Conservation (phyloP, 352 stramenopile genomes). For the Pythium aristosporum region DNA sequence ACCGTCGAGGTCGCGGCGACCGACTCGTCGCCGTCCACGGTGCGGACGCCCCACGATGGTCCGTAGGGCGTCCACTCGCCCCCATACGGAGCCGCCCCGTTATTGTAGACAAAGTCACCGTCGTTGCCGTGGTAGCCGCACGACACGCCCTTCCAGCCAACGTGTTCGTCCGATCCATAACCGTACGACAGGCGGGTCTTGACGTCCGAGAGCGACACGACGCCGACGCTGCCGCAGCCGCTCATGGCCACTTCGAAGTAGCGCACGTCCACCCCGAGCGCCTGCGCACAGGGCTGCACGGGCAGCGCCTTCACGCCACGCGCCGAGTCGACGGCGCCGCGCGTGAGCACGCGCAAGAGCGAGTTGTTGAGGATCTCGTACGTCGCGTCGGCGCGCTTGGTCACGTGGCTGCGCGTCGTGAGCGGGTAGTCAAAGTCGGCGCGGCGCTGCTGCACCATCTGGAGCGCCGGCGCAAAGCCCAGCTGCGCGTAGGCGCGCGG, state of each 20-base stretch:
- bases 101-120: conserved; percentile 84
- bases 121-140: conserved; percentile 88
- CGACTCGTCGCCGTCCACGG: conserved; percentile 2
- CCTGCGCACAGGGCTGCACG: conserved; percentile 50
- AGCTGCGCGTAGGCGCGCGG: conserved; percentile 42
- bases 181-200: conserved; percentile 59
- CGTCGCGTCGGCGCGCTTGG: conserved; percentile 35
- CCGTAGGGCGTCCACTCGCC: conserved; percentile 73
- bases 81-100: conserved; percentile 63
- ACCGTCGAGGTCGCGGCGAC: conserved; percentile 35
- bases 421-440: conserved; percentile 38
- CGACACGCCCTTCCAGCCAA: conserved; percentile 79
- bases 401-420: conserved; percentile 60
- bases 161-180: conserved; percentile 79
- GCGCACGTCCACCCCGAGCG: conserved; percentile 48
- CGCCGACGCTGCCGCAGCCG: conserved; percentile 73
- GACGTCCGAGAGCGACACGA: conserved; percentile 65
- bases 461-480: conserved; percentile 23
- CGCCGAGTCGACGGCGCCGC: conserved; percentile 70
- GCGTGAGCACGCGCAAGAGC: conserved; percentile 75
- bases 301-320: conserved; percentile 52
- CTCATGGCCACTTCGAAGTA: conserved; percentile 83
- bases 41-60: conserved; percentile 53
- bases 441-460: conserved; percentile 40
- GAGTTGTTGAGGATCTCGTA: conserved; percentile 77